A percentile compares a stretch with the other conserved stretches of the same genome.
These are phyloP conservation scores for Solanum appendiculatum DNA, from an alignment of 257 asterid genomes.

Conservation along the genomic window DNA sequence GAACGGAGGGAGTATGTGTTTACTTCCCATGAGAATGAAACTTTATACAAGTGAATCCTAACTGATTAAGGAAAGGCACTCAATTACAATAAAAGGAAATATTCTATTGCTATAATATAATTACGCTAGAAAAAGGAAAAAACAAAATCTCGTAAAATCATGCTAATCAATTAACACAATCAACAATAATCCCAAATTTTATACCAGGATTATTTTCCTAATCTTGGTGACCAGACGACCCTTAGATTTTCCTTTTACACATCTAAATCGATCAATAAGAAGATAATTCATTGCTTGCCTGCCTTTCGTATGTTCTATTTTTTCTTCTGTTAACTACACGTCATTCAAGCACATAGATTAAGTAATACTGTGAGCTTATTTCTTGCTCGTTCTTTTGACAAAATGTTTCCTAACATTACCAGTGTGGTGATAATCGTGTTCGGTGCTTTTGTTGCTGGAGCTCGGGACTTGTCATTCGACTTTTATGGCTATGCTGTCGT, in stretches of 20 bases:
- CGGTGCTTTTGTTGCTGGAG: constrained; percentile 91
- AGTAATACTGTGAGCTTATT: background rate
- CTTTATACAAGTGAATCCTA: background rate
- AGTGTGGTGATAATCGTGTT: constrained; percentile 74
- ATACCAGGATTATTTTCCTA: background rate
- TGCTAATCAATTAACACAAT: background rate
- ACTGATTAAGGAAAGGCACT: background rate
- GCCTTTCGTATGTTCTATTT: background rate
- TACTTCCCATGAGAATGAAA: background rate
- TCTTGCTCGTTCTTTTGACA: constrained; percentile 13
- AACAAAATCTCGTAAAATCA: background rate
- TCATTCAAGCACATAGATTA: background rate
- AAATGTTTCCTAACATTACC: constrained; percentile 26
- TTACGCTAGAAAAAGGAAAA: background rate
- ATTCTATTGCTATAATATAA: background rate
- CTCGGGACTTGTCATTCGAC: constrained; percentile 83
- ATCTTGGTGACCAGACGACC: background rate
- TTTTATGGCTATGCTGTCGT: constrained; percentile 62
- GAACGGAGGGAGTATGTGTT: no score
- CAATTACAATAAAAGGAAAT: background rate
- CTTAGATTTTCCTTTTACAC: background rate
- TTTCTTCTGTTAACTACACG: background rate
- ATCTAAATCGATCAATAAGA: background rate
- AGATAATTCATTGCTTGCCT: background rate
- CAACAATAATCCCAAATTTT: background rate